Conservation (phyloP, 371 early-diverging fungal species). For the Mucor saturninus region DNA sequence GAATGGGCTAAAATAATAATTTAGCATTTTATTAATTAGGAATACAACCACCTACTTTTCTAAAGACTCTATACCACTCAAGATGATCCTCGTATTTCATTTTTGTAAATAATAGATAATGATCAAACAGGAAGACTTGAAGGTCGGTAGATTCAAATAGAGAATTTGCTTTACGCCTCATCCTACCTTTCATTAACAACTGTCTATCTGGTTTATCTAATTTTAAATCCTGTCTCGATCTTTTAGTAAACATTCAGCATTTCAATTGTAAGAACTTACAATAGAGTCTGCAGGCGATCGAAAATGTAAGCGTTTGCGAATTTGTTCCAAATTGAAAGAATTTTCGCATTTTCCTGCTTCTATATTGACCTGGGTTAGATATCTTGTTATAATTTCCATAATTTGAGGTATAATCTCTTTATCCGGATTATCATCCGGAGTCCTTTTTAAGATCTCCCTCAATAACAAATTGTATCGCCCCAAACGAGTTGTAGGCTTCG, state of each 20-base stretch:
- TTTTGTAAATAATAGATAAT: constrained; percentile 82
- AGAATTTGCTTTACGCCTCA: constrained; percentile 62
- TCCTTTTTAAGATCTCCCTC: constrained; percentile 83
- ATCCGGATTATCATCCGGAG: constrained; percentile 84
- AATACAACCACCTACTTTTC: constrained; percentile 27
- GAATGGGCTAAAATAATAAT: constrained; percentile 61
- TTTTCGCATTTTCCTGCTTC: constrained; percentile 88
- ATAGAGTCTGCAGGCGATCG: constrained; percentile 14
- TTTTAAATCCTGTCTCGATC: constrained; percentile 60
- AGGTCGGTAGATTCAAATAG: constrained; percentile 68
- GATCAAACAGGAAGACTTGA: constrained; percentile 85
- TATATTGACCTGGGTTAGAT: constrained; percentile 76
- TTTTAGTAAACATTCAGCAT: no score
- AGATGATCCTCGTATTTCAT: constrained; percentile 42
- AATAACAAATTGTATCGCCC: constrained; percentile 90
- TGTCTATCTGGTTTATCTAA: constrained; percentile 65
- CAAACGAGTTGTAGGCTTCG: constrained; percentile 86
- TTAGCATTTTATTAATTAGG: neutral
- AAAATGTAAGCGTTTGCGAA: constrained; percentile 65
- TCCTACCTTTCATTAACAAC: constrained; percentile 84
- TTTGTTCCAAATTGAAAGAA: constrained; percentile 28
- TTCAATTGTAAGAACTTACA: constrained; percentile 35
- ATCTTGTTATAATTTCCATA: constrained; percentile 68
- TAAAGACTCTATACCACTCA: constrained; percentile 41
- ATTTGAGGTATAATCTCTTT: constrained; percentile 67